A percentile compares a stretch with the other conserved stretches of the same genome.
Conservation (phyloP, 2,329 filamentous ascomycete genomes). For the Botryosphaeria dothidea region DNA sequence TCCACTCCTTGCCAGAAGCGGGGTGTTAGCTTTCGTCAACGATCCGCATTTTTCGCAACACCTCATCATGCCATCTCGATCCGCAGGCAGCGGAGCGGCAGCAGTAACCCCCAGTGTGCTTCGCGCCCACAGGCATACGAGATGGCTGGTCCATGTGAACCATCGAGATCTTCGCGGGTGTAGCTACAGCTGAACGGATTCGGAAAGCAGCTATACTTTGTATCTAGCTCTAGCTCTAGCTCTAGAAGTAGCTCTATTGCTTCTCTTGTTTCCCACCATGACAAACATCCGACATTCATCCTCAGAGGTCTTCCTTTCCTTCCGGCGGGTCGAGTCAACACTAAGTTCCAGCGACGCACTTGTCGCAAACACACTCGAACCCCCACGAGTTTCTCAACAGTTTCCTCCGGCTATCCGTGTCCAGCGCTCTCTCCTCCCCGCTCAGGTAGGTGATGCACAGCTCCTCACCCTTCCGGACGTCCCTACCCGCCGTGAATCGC, state of each 20-base stretch:
- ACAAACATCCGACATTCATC: not conserved
- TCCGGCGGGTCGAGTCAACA: not conserved
- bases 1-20: constrained; percentile 1
- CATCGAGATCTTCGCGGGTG: too few relatives aligned
- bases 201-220: not conserved
- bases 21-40: not conserved
- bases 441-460: constrained; percentile 52
- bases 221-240: constrained; percentile 10
- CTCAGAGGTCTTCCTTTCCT: not conserved
- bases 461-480: constrained; percentile 43
- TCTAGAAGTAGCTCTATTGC: not conserved
- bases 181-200: not conserved
- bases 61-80: not conserved
- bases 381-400: constrained; percentile 46
- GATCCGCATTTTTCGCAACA: not conserved
- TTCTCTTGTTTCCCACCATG: not conserved
- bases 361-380: constrained; percentile 46
- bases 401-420: constrained; percentile 36
- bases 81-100: not conserved
- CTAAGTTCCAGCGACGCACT: constrained; percentile 31
- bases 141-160: not conserved
- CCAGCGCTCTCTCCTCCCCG: constrained; percentile 46
- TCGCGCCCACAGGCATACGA: not conserved
- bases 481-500: constrained; percentile 40
- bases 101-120: not conserved